Evolutionary conservation across 345 rosid species (phyloP).

Genomic region (Lagerstroemia speciosa): DNA sequence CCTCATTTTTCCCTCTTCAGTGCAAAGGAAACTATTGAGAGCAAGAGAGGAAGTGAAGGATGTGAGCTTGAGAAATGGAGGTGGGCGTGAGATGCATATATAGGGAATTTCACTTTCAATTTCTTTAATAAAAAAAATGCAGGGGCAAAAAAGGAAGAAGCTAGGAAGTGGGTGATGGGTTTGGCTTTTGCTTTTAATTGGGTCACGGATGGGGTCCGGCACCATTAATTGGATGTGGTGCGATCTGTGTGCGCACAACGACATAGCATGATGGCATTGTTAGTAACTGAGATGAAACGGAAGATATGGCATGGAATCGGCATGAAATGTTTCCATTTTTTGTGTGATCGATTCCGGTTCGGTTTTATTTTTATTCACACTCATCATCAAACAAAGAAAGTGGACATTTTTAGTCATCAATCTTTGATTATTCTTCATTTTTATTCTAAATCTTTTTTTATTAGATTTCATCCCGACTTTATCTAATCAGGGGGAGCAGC

Average conservation of each 20-base stretch:
- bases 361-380: no score
- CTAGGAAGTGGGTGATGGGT: not conserved
- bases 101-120: not conserved
- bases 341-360: no score
- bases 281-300: no score
- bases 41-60: not conserved
- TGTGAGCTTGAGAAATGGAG: conserved; percentile 6
- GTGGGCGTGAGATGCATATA: not conserved
- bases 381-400: no score
- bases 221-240: conserved; percentile 1
- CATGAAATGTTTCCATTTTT: no score
- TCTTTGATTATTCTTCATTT: no score
- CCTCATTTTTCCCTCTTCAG: conserved; percentile 6
- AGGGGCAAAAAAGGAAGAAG: not conserved
- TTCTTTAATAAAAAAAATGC: not conserved
- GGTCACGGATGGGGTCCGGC: conserved; percentile 1
- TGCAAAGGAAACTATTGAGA: not conserved
- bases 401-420: no score
- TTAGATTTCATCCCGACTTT: no score
- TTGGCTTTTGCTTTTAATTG: not conserved
- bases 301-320: no score
- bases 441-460: no score
- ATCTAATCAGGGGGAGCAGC: no score
- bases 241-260: not conserved
- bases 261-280: not conserved